phyloP scores from a whole-genome alignment of 306 rosid species.

The Castanea mollissima region DNA sequence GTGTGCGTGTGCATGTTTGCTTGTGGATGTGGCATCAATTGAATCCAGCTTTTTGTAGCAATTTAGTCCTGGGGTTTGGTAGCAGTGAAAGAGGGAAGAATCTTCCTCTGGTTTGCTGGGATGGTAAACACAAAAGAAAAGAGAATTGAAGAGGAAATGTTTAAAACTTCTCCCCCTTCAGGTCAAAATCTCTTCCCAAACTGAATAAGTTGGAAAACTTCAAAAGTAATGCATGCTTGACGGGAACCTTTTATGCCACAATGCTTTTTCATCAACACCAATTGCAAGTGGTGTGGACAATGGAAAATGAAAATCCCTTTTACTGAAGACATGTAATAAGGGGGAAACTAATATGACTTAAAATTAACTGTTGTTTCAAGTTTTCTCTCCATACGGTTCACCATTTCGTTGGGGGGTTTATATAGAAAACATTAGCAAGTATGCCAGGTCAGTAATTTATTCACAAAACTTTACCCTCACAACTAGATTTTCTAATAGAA shows the following conservation, averaged over 20 bases:
- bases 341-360: background rate
- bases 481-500: background rate
- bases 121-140: background rate
- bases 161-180: background rate
- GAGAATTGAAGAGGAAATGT: background rate
- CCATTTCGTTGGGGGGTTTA: background rate
- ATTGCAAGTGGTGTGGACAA: background rate
- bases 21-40: background rate
- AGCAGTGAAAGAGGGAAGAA: slow-evolving; percentile 1
- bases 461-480: background rate
- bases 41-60: background rate
- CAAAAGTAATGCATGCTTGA: background rate
- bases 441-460: background rate
- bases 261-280: background rate
- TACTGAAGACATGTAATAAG: background rate
- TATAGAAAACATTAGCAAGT: background rate
- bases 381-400: background rate
- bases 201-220: background rate
- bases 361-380: background rate
- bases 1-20: background rate
- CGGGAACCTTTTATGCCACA: background rate
- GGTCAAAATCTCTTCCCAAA: background rate
- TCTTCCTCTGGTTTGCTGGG: background rate
- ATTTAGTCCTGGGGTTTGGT: background rate
- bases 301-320: background rate